A percentile compares a stretch with the other conserved stretches of the same genome.
Evolutionary conservation across 768 basidiomycete genomes (phyloP).

Genomic region (Amanita subjunquillea): DNA sequence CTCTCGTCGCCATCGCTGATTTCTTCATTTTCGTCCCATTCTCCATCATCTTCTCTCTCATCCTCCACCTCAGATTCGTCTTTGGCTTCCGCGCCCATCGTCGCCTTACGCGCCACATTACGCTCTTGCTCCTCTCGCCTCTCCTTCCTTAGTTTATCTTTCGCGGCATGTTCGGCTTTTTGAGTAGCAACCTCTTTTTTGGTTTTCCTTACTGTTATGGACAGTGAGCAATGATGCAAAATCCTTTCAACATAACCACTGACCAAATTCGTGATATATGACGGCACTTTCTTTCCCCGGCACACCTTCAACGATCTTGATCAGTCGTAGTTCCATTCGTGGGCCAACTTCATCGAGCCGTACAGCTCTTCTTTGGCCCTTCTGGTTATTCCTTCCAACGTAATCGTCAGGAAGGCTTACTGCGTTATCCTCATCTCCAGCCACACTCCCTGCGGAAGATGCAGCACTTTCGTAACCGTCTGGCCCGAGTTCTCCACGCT

Average conservation of each 20-base stretch:
- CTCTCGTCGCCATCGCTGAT: constrained; percentile 28
- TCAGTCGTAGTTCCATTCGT: constrained; percentile 82
- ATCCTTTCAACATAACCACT: constrained; percentile 18
- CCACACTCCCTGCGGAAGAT: constrained; percentile 74
- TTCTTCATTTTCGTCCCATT: constrained; percentile 31
- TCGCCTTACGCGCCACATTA: constrained; percentile 76
- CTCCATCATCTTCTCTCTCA: constrained; percentile 24
- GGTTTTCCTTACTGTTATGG: constrained; percentile 74
- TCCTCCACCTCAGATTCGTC: constrained; percentile 14
- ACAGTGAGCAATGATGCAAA: not conserved
- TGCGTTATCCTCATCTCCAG: constrained; percentile 77
- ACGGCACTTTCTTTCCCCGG: constrained; percentile 92
- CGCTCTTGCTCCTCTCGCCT: constrained; percentile 84
- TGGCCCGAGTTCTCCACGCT: constrained; percentile 48
- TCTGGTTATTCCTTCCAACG: constrained; percentile 89
- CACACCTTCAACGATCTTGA: constrained; percentile 91
- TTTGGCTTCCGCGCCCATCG: constrained; percentile 10
- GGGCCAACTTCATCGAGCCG: constrained; percentile 91
- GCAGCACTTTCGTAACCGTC: constrained; percentile 73
- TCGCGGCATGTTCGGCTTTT: constrained; percentile 68
- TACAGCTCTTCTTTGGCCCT: constrained; percentile 85
- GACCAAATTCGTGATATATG: constrained; percentile 91
- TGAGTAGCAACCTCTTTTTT: constrained; percentile 62
- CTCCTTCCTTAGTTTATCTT: constrained; percentile 64
- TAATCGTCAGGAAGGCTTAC: constrained; percentile 88